A percentile compares a stretch with the other conserved stretches of the same genome.
Conservation (phyloP, 805 yeast genomes). For the Lachancea mirantina region DNA sequence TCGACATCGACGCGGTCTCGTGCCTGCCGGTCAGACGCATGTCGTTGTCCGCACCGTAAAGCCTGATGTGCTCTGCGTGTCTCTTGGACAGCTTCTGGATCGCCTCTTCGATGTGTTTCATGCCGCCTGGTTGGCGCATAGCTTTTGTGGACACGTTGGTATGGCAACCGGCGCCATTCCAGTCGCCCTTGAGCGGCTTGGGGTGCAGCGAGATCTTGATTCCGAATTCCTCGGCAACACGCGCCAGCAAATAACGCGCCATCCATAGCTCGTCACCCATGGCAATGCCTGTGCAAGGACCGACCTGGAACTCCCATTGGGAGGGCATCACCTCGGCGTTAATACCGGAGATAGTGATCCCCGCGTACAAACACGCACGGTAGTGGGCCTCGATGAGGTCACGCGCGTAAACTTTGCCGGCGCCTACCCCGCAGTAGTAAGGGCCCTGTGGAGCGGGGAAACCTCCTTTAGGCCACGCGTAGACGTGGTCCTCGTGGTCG, state of each 20-base stretch:
- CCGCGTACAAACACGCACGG: slow-evolving; percentile 94
- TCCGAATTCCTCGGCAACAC: slow-evolving; percentile 98
- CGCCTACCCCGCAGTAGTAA: slow-evolving; percentile 99
- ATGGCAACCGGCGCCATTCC: slow-evolving; percentile 99
- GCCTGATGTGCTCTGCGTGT: slow-evolving; percentile 91
- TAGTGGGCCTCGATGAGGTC: slow-evolving; percentile 98
- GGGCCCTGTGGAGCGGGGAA: slow-evolving; percentile 99
- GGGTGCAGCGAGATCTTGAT: slow-evolving; percentile 99
- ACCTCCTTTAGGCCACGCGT: slow-evolving; percentile 99
- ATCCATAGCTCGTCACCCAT: slow-evolving; percentile 99
- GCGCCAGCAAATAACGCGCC: slow-evolving; percentile 84
- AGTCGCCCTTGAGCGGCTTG: slow-evolving; percentile 96
- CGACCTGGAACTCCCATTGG: slow-evolving; percentile 99
- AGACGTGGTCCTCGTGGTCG: slow-evolving; percentile 81
- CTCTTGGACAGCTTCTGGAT: slow-evolving; percentile 90
- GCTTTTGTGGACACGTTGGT: slow-evolving; percentile 90
- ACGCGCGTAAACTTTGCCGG: slow-evolving; percentile 96
- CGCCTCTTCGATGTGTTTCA: slow-evolving; percentile 88
- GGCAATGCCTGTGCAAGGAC: slow-evolving; percentile 89
- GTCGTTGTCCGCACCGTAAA: slow-evolving; percentile 94
- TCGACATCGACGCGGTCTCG: slow-evolving; percentile 92
- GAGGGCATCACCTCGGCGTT: slow-evolving; percentile 99
- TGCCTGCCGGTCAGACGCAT: slow-evolving; percentile 95
- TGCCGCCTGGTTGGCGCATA: slow-evolving; percentile 95
- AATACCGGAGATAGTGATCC: slow-evolving; percentile 87